Base-by-base conservation (phyloP, 208 protist species). In the Trypanosoma caninum region DNA sequence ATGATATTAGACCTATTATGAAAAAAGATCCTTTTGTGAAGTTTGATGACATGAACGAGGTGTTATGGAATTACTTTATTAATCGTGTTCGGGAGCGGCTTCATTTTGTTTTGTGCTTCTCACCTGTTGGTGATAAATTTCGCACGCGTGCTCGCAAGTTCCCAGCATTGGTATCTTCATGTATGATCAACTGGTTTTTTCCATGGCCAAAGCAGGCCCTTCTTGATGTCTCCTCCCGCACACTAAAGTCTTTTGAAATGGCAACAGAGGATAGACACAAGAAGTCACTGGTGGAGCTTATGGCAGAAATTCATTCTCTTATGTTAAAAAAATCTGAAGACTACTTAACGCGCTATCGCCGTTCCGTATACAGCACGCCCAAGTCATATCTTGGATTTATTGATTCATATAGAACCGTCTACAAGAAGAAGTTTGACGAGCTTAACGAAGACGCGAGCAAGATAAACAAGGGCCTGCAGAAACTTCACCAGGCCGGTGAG, bases 181-280 rank as follows among this genome's bases (percentile, higher is more conserved):
- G 96, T 74, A 97, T 95, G 47, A 98, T 98, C 71, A 98, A 99
- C 78, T 99, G 97, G 97, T 99, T 99, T 91, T 95, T 98, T 69
- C 93, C 95, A 47, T 99, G 97, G 98, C 97, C 98, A 14, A 88
- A 95, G 65, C 86, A 98, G 74, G 97, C 95, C 16, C 70, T 99
- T 50, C 62, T 91, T 2, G 89, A 97, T 61, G 96, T 98, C 28
- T 94, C 95, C 9, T 82, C 80, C 23, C 82, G 84, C 52, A 96
- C 89, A 31, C 88, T 98, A 59, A 82, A 78, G 52, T 69, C 66
- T 51, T 97, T 98, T 76, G 76, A 95, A 59, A 97, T 98, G 83
- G 91, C 93, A 6, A 94, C 89, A 5, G 88, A 94, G 11, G 80
- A 90, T 44, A 83, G 91, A 69, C 85, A 88, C 69, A 97, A 96